phyloP scores from a whole-genome alignment of 2,329 filamentous ascomycete species.

The Colletotrichum limetticola region DNA sequence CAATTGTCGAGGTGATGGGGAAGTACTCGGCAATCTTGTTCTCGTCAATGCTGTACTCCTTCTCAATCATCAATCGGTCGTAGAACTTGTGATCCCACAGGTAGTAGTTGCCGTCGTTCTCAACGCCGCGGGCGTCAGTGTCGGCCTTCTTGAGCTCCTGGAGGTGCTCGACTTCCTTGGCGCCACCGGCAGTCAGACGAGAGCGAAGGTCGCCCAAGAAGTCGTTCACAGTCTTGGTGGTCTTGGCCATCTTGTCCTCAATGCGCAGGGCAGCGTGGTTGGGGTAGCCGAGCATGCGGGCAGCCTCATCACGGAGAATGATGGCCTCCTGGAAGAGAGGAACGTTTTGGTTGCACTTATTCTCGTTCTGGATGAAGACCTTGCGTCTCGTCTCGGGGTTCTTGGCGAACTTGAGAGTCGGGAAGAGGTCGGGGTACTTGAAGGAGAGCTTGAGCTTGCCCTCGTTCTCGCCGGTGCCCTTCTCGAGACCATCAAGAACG shows the following conservation, averaged over 20 bases:
- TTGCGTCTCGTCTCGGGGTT: conserved; percentile 75
- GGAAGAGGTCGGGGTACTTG: conserved; percentile 87
- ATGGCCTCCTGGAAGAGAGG: conserved; percentile 65
- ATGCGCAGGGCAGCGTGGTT: conserved; percentile 67
- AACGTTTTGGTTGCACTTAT: conserved; percentile 76
- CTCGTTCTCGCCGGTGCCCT: conserved; percentile 77
- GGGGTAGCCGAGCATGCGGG: conserved; percentile 65
- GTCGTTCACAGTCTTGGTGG: conserved; percentile 63
- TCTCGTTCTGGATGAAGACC: conserved; percentile 80
- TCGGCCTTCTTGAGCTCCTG: conserved; percentile 79
- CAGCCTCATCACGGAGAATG: conserved; percentile 65
- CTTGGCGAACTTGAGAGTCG: conserved; percentile 80
- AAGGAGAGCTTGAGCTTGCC: conserved; percentile 81
- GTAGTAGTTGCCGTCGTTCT: conserved; percentile 77
- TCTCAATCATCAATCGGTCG: conserved; percentile 82
- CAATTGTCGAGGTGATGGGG: conserved; percentile 78
- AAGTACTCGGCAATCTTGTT: conserved; percentile 87
- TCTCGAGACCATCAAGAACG: conserved; percentile 73
- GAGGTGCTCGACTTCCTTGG: conserved; percentile 77
- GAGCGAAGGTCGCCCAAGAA: conserved; percentile 75
- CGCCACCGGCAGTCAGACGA: conserved; percentile 75
- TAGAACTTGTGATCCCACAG: conserved; percentile 88
- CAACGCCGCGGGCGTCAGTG: conserved; percentile 66
- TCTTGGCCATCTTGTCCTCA: conserved; percentile 71
- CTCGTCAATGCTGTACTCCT: conserved; percentile 83